A percentile compares a stretch with the other conserved stretches of the same genome.
Conservation (phyloP, 345 rosid genomes). For the Heritiera fomes region DNA sequence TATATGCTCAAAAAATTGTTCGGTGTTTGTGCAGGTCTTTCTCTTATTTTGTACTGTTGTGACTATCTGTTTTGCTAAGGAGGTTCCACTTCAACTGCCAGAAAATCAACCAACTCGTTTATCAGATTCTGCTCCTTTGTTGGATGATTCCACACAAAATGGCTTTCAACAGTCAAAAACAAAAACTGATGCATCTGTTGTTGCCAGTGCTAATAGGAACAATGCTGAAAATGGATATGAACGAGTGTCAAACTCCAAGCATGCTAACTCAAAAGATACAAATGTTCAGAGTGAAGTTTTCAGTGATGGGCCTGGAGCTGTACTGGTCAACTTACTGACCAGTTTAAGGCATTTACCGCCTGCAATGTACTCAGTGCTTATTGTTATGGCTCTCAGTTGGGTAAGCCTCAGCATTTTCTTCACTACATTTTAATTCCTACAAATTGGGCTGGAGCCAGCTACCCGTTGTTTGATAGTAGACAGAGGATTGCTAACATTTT, state of each 20-base stretch:
- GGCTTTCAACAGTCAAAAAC: conserved; percentile 48
- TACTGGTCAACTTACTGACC: conserved; percentile 81
- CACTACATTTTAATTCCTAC: background rate
- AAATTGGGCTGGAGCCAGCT: background rate
- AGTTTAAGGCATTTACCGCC: conserved; percentile 94
- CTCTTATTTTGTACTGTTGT: conserved; percentile 79
- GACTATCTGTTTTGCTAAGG: conserved; percentile 83
- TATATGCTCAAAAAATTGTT: background rate
- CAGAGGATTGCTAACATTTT: background rate
- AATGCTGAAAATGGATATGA: conserved; percentile 39
- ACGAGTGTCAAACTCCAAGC: conserved; percentile 34
- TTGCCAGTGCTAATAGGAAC: conserved; percentile 34
- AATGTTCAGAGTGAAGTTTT: conserved; percentile 49
- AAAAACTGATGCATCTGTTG: conserved; percentile 34
- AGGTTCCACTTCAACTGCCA: conserved; percentile 60
- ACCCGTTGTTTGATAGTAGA: background rate
- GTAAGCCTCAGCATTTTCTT: conserved; percentile 40
- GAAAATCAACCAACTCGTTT: conserved; percentile 37
- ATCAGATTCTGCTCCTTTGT: conserved; percentile 81
- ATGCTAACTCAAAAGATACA: conserved; percentile 35
- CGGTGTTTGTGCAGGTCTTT: conserved; percentile 61
- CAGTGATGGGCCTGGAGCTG: conserved; percentile 85
- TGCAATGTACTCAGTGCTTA: conserved; percentile 84
- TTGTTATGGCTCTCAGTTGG: conserved; percentile 97
- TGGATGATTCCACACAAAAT: conserved; percentile 52